Base-by-base conservation (phyloP, 2,329 filamentous ascomycete species). In the Colletotrichum phormii region DNA sequence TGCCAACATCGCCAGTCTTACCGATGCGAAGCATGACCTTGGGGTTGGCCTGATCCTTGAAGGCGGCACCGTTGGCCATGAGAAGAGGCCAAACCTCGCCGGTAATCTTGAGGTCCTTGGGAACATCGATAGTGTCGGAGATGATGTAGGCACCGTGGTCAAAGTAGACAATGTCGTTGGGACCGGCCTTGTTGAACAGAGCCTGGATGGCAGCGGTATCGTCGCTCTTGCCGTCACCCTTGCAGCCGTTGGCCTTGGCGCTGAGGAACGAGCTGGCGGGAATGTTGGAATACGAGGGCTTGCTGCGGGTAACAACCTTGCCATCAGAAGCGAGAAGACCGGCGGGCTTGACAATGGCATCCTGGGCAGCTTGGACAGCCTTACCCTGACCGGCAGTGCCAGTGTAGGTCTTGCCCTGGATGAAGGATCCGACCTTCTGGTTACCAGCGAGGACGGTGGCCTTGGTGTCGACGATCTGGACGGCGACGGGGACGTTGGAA, bases 71-170 rank as follows among this genome's bases (percentile, higher is more conserved):
- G 63, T 91, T 90, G 31, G 94, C 95, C 88, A 98, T 93, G 81
- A 98, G 93, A 74, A 97, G 85, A 3, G 96, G 93, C 94, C 94
- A 98, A 80, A 97, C 91, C 84, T 98, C 95, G 78, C 96, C 96
- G 8, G 94, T 94, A 80, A 98, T 95, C 84, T 92, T 93, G 85
- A 96, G 91, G 79, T 95, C 89, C 86, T 93, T 93, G 70, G 93
- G 93, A 9, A 95, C 87, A 76, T 89, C 88, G 80, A 95, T 84
- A 1, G 93, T 95, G 76, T 90, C 86, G 55, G 89, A 91, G 76
- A 95, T 85, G 67, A 93, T 81, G 80, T 95, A 95, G 62, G 91
- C 89, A 67, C 94, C 94, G 78, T 93, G 91, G 78, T 94, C 92
- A 76, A 96, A 92, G 83, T 91, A 95, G 71, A 94, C 88, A 74